A percentile compares a stretch with the other conserved stretches of the same genome.
Conservation (phyloP, 2,329 filamentous ascomycete genomes). For the Arthrocladium fulminans region DNA sequence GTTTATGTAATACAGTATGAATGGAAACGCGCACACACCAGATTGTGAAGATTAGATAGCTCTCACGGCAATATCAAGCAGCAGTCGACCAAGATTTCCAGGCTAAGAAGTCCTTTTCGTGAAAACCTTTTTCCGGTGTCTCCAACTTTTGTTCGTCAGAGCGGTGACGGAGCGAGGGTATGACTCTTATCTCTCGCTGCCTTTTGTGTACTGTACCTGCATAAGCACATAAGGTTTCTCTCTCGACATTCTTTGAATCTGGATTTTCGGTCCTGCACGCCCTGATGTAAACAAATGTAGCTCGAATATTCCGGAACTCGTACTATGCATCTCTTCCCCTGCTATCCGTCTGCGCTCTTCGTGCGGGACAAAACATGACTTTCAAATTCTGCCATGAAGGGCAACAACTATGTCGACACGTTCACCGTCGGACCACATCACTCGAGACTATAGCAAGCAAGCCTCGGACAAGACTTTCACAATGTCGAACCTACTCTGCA, state of each 20-base stretch:
- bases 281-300: too few species aligned
- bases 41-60: background rate
- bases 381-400: constrained; percentile 2
- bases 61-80: background rate
- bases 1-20: background rate
- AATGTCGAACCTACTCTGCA: constrained; percentile 9
- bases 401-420: constrained; percentile 1
- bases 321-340: constrained; percentile 8
- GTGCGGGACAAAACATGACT: constrained; percentile 8
- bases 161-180: background rate
- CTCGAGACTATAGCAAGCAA: background rate
- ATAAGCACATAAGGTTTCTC: background rate
- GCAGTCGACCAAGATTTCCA: background rate
- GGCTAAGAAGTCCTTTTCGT: too few species aligned
- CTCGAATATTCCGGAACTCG: background rate
- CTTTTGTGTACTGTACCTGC: background rate
- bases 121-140: too few species aligned
- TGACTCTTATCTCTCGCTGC: background rate
- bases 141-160: too few species aligned
- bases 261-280: background rate
- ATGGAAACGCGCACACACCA: background rate
- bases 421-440: background rate
- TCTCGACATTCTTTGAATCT: background rate
- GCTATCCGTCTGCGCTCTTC: constrained; percentile 8
- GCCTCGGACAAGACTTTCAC: too few species aligned